Conservation (phyloP, 2,329 filamentous ascomycete species). For the Rutstroemia sydowiana region DNA sequence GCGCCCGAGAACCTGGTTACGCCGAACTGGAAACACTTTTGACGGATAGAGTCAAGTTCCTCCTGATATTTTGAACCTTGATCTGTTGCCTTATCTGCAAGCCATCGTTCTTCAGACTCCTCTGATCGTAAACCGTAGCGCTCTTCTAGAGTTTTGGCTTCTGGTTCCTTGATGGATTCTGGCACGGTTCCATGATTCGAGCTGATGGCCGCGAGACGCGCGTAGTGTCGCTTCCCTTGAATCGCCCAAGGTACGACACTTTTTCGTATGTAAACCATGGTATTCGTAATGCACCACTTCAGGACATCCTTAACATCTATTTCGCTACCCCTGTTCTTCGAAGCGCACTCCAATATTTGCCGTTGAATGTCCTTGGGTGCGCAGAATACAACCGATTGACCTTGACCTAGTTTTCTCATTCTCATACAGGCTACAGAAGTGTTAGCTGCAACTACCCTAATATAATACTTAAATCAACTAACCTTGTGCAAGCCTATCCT, state of each 20-base stretch:
- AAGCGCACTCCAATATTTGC: conserved; percentile 38
- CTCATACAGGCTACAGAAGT: conserved; percentile 54
- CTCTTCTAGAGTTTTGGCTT: conserved; percentile 43
- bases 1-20: conserved; percentile 14
- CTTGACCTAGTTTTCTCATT: conserved; percentile 60
- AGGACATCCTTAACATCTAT: conserved; percentile 50
- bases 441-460: conserved; percentile 7
- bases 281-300: conserved; percentile 52
- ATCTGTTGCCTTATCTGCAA: background rate
- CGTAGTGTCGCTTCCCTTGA: conserved; percentile 47
- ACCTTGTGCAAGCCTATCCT: conserved; percentile 41
- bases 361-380: conserved; percentile 50
- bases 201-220: conserved; percentile 18
- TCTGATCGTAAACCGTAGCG: conserved; percentile 37
- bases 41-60: conserved; percentile 7
- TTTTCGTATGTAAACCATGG: conserved; percentile 40
- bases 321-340: background rate
- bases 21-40: conserved; percentile 34
- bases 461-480: background rate
- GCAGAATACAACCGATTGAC: conserved; percentile 58
- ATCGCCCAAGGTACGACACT: conserved; percentile 52
- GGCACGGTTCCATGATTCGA: background rate
- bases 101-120: background rate
- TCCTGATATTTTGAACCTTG: background rate
- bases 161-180: conserved; percentile 41